These are phyloP conservation scores for Umbelopsis ramanniana DNA, from an alignment of 192 early-diverging fungal species.

Conservation along the genomic window DNA sequence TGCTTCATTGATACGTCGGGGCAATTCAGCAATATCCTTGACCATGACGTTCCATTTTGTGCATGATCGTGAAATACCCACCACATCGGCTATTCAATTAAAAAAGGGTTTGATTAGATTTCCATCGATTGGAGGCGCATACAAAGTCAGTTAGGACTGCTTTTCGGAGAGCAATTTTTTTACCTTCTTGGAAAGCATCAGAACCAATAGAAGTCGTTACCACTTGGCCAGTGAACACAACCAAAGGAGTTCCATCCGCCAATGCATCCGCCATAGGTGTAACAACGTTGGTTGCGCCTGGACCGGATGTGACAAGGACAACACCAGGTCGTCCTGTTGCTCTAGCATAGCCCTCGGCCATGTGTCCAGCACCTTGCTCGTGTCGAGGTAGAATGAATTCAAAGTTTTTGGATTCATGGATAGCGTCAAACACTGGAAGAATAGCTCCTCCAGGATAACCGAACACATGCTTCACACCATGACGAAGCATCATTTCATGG, in stretches of 20 bases:
- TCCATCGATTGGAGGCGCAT: background rate
- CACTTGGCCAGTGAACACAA: conserved; percentile 97
- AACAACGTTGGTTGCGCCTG: conserved; percentile 97
- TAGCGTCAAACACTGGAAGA: conserved; percentile 98
- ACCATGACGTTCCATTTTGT: conserved; percentile 99
- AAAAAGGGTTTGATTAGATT: background rate
- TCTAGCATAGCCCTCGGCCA: conserved; percentile 97
- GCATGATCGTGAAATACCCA: conserved; percentile 94
- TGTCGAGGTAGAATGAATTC: conserved; percentile 96
- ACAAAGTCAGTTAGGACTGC: background rate
- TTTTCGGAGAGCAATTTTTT: background rate
- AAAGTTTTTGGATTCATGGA: conserved; percentile 94
- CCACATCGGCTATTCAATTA: conserved; percentile 73
- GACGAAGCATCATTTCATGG: conserved; percentile 98
- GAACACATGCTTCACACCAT: conserved; percentile 92
- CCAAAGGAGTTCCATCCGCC: conserved; percentile 92
- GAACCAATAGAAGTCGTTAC: conserved; percentile 88
- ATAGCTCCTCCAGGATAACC: conserved; percentile 99
- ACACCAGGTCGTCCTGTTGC: conserved; percentile 85
- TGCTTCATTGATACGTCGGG: conserved; percentile 97
- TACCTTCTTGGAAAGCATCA: conserved; percentile 95
- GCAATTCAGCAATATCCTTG: conserved; percentile 93
- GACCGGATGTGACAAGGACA: conserved; percentile 86
- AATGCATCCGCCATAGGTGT: conserved; percentile 98
- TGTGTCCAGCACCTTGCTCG: conserved; percentile 98